A percentile compares a stretch with the other conserved stretches of the same genome.
Evolutionary conservation across 805 yeast species (phyloP).

Genomic region (Yarrowia alimentaria): DNA sequence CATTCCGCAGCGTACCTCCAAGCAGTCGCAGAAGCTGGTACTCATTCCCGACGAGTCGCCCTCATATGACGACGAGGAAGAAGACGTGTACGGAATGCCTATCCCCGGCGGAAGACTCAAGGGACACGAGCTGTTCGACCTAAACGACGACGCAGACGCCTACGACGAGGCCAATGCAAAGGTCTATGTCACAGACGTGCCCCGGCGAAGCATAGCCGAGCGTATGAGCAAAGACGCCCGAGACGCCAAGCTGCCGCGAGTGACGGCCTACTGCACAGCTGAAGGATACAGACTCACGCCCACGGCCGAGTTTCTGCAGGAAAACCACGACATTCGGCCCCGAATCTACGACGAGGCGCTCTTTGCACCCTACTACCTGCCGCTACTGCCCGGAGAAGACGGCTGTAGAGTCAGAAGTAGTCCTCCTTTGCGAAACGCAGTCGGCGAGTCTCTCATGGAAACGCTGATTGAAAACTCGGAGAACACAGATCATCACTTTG

Average conservation of each 20-base stretch:
- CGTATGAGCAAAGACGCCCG: constrained; percentile 48
- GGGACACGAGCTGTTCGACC: constrained; percentile 17
- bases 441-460: constrained; percentile 58
- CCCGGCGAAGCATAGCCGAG: constrained; percentile 37
- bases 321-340: constrained; percentile 79
- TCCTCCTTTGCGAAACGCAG: constrained; percentile 34
- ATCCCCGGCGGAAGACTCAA: constrained; percentile 26
- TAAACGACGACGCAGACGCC: constrained; percentile 24
- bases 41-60: constrained; percentile 56
- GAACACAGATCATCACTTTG: constrained; percentile 87
- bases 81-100: constrained; percentile 31
- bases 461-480: constrained; percentile 75
- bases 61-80: constrained; percentile 34
- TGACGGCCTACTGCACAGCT: constrained; percentile 88
- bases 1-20: constrained; percentile 62
- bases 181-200: constrained; percentile 34
- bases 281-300: constrained; percentile 70
- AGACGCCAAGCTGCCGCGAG: constrained; percentile 68
- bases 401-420: constrained; percentile 41
- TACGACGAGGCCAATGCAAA: constrained; percentile 50
- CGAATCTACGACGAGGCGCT: constrained; percentile 89
- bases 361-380: constrained; percentile 84
- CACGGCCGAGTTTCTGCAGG: constrained; percentile 61
- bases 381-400: constrained; percentile 73
- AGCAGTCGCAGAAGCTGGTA: constrained; percentile 81